Evolutionary conservation across 805 yeast genomes (phyloP), one percentile per base, ranked within the genome.

Genomic region (Saturnispora serradocipensis): DNA sequence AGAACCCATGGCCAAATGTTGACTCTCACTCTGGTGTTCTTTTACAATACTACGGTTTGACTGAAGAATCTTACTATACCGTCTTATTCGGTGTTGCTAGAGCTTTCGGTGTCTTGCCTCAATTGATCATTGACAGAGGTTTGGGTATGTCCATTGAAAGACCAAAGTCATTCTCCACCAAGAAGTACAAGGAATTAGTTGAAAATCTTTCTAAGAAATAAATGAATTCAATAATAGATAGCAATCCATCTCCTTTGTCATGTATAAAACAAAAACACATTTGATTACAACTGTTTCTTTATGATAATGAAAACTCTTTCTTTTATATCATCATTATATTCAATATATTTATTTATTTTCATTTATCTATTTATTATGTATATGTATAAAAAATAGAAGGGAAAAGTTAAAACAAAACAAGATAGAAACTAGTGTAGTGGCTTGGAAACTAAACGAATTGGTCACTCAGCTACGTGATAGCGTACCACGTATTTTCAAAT

Each of bases 1-100:
- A 86, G 80, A 86, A 86, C 80, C 93, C 93, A 72, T 86, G 89
- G 89, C 93, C 95, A 72, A 86, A 86, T 67, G 95, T 86, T 59
- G 95, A 86, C 72, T 84, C 93, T 50, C 88, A 84, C 73, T 84
- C 91, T 48, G 95, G 95, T 73, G 88, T 85, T 56, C 72, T 86
- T 61, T 76, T 86, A 70, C 90, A 86, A 72, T 82, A 86, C 78
- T 86, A 86, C 74, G 95, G 95, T 61, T 73, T 86, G 66, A 83
- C 84, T 52, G 88, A 86, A 75, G 81, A 81, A 62, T 78, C 86
- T 43, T 86, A 83, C 82, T 86, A 86, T 79, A 86, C 93, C 50
- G 95, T 86, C 42, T 72, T 86, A 67, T 86, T 86, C 69, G 93
- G 91, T 76, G 93, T 86, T 52, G 77, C 91, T 48, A 84, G 95